These are phyloP conservation scores for Phellopilus nigrolimitatus DNA, from an alignment of 1,284 basidiomycete species.

Conservation along the genomic window DNA sequence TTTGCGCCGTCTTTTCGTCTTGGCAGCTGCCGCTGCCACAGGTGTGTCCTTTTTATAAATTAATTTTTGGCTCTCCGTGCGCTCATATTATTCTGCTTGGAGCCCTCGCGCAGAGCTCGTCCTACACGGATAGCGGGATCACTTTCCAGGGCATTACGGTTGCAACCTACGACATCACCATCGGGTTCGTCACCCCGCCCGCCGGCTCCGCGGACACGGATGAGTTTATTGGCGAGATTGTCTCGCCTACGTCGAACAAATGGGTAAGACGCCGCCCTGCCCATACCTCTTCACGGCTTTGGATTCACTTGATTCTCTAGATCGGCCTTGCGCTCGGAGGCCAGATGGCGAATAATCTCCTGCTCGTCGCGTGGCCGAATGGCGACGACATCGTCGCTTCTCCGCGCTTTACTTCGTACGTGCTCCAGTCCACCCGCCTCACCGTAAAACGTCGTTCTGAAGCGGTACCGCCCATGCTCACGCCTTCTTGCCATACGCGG, in stretches of 20 bases:
- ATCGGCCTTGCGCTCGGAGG: conserved; percentile 45
- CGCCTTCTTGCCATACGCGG: neutral
- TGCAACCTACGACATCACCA: conserved; percentile 42
- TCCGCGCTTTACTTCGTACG: conserved; percentile 47
- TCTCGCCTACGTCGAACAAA: conserved; percentile 45
- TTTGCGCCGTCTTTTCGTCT: too few relatives aligned
- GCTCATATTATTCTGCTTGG: too few relatives aligned
- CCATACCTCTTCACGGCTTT: neutral
- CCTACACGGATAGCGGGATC: conserved; percentile 34
- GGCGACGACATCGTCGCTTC: conserved; percentile 46
- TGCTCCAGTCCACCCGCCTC: neutral
- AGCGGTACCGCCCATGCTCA: too few relatives aligned
- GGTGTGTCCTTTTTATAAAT: too few relatives aligned
- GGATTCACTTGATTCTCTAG: neutral
- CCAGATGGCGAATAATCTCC: conserved; percentile 48
- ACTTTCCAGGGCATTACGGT: conserved; percentile 49
- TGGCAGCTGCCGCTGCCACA: too few relatives aligned
- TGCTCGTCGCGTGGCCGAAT: conserved; percentile 57
- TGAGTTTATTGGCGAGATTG: conserved; percentile 59
- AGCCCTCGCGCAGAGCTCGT: conserved; percentile 11
- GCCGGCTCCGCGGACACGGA: conserved; percentile 33
- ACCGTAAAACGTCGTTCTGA: neutral
- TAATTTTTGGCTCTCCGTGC: too few relatives aligned
- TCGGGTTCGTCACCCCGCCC: conserved; percentile 50
- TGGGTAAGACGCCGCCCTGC: conserved; percentile 36